Base-by-base conservation (phyloP, 345 rosid genomes). In the Citrus trifoliata region DNA sequence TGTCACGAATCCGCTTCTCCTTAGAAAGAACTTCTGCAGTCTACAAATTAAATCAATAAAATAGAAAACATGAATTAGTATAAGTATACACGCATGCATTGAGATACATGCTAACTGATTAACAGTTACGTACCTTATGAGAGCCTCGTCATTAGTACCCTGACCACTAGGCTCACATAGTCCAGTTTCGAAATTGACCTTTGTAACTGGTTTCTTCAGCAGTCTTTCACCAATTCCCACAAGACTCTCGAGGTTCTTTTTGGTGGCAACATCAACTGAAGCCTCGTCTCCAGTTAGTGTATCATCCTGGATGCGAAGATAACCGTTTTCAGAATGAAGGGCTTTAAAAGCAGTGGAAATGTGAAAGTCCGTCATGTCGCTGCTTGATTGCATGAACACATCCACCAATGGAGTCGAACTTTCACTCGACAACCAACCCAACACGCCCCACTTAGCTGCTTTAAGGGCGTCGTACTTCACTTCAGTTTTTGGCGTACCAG, bases 271-370 rank as follows among this genome's bases (percentile, higher is more conserved):
- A 75, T 93, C 97, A 55, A 87, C 87, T 0, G 90, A 86, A 18
- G 89, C 76, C 37, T 80, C 81, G 14, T 76, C 73, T 10, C 90
- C 89, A 2, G 1, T 75, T 28, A 92, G 63, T 5, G 85, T 84
- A 48, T 92, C 93, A 71, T 88, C 89, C 91, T 89, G 91, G 73
- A 89, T 88, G 27, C 91, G 80, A 7, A 88, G 86, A 48, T 88
- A 89, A 60, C 81, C 82, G 1, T 67, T n/a, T 28, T 83, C 85
- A 2, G 77, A 85, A 32, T 73, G 80, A 14, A 90, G 88, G 53
- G 89, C 83, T 76, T 81, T 67, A 46, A 87, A 90, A 51, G 87
- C 80, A 1, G 77, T 78, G 19, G 79, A 65, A 16, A 88, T 67
- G 67, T 89, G 88, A 18, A 81, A 51, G 53, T 88, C 88, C 24